Evolutionary conservation across 768 basidiomycete species (phyloP).

Genomic region (Leccinum boreale): DNA sequence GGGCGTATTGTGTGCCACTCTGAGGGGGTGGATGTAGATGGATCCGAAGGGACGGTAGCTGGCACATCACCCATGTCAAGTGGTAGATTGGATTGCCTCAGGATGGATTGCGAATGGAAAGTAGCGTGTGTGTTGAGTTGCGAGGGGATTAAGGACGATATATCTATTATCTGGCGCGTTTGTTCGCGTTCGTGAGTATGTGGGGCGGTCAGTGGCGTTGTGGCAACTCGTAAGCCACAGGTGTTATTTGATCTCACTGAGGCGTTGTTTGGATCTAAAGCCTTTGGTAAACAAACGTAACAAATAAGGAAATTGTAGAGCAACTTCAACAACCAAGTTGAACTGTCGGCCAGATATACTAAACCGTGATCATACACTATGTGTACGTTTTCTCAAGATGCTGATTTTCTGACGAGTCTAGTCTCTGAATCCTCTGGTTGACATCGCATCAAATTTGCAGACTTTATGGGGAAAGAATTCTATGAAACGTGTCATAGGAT

Average conservation of each 20-base stretch:
- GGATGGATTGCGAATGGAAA: not conserved
- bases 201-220: too few relatives aligned
- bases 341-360: too few relatives aligned
- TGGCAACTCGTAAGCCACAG: not conserved
- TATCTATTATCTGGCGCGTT: too few relatives aligned
- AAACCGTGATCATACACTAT: too few relatives aligned
- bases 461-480: too few relatives aligned
- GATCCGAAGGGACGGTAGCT: conserved; percentile 1
- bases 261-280: conserved; percentile 29
- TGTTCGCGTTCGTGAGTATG: too few relatives aligned
- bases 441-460: too few relatives aligned
- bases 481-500: not conserved
- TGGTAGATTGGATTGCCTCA: not conserved
- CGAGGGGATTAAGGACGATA: not conserved
- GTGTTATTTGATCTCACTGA: not conserved
- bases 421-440: too few relatives aligned
- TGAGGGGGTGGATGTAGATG: conserved; percentile 19
- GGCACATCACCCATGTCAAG: conserved; percentile 20
- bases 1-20: conserved; percentile 75
- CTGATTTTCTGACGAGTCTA: too few relatives aligned
- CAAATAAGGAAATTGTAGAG: conserved; percentile 4
- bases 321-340: too few relatives aligned
- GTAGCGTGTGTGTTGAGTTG: not conserved
- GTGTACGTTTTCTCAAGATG: too few relatives aligned
- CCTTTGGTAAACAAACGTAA: conserved; percentile 21